Percentiles rank a stretch among this genome's conserved stretches.
These are phyloP conservation scores for Gastrolobium bilobum DNA, from an alignment of 306 rosid genomes.

Conservation along the genomic window DNA sequence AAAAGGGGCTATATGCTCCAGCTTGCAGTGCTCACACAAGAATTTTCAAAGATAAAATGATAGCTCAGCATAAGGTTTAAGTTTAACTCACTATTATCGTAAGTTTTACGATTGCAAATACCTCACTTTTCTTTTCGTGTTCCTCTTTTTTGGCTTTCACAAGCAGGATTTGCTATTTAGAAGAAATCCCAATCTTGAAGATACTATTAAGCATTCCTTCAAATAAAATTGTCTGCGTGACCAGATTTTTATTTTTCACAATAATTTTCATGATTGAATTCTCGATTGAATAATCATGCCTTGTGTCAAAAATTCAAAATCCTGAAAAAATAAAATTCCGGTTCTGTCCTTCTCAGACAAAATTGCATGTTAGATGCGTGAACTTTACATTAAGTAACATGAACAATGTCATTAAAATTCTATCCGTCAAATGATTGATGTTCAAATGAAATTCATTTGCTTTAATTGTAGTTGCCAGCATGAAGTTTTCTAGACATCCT, in stretches of 20 bases:
- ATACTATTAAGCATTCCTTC: constrained; percentile 2
- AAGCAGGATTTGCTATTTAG: background rate
- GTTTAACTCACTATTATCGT: background rate
- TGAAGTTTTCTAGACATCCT: constrained; percentile 6
- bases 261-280: constrained; percentile 1
- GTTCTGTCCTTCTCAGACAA: background rate
- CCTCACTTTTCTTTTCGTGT: background rate
- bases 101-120: constrained; percentile 11
- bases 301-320: background rate
- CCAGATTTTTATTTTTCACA: background rate
- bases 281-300: background rate
- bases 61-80: background rate
- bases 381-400: background rate
- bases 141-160: constrained; percentile 3
- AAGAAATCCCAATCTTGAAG: background rate
- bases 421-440: constrained; percentile 8
- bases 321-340: background rate
- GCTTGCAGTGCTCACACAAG: background rate
- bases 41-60: constrained; percentile 13
- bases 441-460: constrained; percentile 13
- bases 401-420: background rate
- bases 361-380: constrained; percentile 5
- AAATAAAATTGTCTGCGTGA: background rate
- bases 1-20: background rate
- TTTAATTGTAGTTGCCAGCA: constrained; percentile 4